Percentiles rank a stretch among this genome's conserved stretches.
Conservation (phyloP, 805 yeast genomes). For the Pichia manshurica region DNA sequence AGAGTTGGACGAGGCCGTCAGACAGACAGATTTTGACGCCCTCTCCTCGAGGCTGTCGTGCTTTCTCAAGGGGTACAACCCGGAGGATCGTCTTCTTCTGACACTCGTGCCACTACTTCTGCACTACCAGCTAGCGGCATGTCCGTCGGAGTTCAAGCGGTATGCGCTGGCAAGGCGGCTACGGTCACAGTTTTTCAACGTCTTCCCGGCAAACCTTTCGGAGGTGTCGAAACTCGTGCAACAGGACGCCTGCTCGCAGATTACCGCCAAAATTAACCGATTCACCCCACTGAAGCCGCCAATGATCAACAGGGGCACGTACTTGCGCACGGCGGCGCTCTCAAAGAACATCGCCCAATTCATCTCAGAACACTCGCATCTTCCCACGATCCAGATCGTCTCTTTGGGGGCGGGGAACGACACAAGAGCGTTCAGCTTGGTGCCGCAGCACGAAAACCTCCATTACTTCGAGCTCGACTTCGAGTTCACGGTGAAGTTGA, state of each 20-base stretch:
- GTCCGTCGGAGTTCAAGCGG: constrained; percentile 32
- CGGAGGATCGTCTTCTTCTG: constrained; percentile 32
- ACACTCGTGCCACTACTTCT: constrained; percentile 32
- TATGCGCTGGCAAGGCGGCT: constrained; percentile 33
- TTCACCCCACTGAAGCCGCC: constrained; percentile 41
- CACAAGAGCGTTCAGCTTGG: constrained; percentile 53
- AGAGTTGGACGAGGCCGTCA: constrained; percentile 19
- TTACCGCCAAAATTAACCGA: not conserved
- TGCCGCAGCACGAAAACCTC: constrained; percentile 32
- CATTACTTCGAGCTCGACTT: constrained; percentile 62
- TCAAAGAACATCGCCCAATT: constrained; percentile 42
- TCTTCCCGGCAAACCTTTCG: constrained; percentile 10
- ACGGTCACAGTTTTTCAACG: constrained; percentile 34
- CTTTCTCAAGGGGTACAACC: constrained; percentile 42
- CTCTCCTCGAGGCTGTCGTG: constrained; percentile 58
- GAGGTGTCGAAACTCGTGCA: constrained; percentile 3
- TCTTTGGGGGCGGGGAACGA: constrained; percentile 83
- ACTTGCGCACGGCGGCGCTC: constrained; percentile 50
- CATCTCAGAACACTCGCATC: constrained; percentile 23
- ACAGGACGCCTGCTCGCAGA: not conserved
- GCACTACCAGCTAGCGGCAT: constrained; percentile 31
- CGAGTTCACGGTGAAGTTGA: constrained; percentile 44
- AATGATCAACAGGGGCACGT: constrained; percentile 66
- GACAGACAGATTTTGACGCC: constrained; percentile 62
- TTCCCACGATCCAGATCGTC: constrained; percentile 42